Conservation (phyloP, 495 filamentous ascomycete genomes). For the Ramalina peruviana region DNA sequence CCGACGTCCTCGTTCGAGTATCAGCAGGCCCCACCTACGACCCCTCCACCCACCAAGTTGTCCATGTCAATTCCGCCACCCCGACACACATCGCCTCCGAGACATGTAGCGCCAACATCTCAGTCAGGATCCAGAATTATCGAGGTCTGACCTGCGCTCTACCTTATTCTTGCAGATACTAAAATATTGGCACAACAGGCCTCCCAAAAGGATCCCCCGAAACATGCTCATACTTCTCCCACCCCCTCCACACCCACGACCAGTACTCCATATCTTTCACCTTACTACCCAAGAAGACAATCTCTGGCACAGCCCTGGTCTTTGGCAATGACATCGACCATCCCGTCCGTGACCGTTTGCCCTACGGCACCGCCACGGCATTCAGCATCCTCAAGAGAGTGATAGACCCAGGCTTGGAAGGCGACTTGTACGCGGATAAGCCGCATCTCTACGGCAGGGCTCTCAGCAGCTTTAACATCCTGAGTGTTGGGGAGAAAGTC, state of each 20-base stretch:
- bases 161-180: background rate
- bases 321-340: constrained; percentile 91
- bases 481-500: constrained; percentile 48
- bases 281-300: constrained; percentile 51
- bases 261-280: constrained; percentile 69
- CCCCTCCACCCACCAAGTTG: constrained; percentile 42
- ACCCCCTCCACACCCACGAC: constrained; percentile 53
- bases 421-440: constrained; percentile 72
- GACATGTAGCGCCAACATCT: constrained; percentile 44
- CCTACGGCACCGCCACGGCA: constrained; percentile 68
- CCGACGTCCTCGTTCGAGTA: constrained; percentile 55
- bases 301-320: constrained; percentile 59
- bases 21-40: constrained; percentile 68
- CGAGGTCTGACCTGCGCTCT: constrained; percentile 26
- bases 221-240: constrained; percentile 60
- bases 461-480: constrained; percentile 56
- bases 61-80: constrained; percentile 55
- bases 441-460: constrained; percentile 75
- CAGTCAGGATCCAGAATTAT: constrained; percentile 55
- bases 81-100: constrained; percentile 44
- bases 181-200: constrained; percentile 20
- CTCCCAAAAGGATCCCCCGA: constrained; percentile 42
- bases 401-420: constrained; percentile 77
- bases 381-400: constrained; percentile 73
- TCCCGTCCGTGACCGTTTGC: constrained; percentile 73